These are phyloP conservation scores for Escovopsis sp. DNA, from an alignment of 2,329 filamentous ascomycete species.

Conservation along the genomic window DNA sequence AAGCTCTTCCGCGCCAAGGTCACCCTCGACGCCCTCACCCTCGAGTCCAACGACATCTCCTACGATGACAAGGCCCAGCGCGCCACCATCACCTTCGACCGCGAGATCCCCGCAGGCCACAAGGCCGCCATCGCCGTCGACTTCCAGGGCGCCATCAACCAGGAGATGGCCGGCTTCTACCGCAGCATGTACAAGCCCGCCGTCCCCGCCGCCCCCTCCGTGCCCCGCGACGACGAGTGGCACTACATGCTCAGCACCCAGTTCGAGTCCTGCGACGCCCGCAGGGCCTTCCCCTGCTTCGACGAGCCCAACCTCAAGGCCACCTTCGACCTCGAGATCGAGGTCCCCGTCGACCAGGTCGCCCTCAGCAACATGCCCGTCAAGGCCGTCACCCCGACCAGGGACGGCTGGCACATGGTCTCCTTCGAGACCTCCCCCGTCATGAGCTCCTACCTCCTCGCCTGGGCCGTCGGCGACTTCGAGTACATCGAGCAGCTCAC, in stretches of 20 bases:
- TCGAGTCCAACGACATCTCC: slow-evolving; percentile 51
- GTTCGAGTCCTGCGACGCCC: slow-evolving; percentile 92
- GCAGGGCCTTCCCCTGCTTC: slow-evolving; percentile 92
- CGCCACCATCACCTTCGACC: slow-evolving; percentile 60
- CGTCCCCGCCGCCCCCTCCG: slow-evolving; percentile 55
- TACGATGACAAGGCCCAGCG: slow-evolving; percentile 80
- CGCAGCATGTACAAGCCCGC: slow-evolving; percentile 83
- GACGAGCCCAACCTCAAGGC: slow-evolving; percentile 97
- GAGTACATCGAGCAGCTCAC: slow-evolving; percentile 92
- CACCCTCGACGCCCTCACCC: slow-evolving; percentile 37
- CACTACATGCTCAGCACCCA: slow-evolving; percentile 85
- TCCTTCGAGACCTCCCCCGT: slow-evolving; percentile 71
- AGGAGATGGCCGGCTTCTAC: slow-evolving; percentile 87
- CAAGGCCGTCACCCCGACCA: slow-evolving; percentile 47
- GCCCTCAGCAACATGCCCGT: slow-evolving; percentile 94
- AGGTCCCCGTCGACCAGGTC: slow-evolving; percentile 75
- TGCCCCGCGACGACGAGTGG: slow-evolving; percentile 56
- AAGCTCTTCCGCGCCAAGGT: slow-evolving; percentile 55
- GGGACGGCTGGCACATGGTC: slow-evolving; percentile 55
- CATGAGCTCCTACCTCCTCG: slow-evolving; percentile 85
- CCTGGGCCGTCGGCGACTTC: slow-evolving; percentile 94
- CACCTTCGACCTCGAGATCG: slow-evolving; percentile 85
- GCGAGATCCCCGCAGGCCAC: slow-evolving; percentile 52
- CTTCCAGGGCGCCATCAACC: slow-evolving; percentile 75
- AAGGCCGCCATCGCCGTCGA: slow-evolving; percentile 54